Conservation (phyloP, 1,284 basidiomycete species). For the Rhodotorula sp. region DNA sequence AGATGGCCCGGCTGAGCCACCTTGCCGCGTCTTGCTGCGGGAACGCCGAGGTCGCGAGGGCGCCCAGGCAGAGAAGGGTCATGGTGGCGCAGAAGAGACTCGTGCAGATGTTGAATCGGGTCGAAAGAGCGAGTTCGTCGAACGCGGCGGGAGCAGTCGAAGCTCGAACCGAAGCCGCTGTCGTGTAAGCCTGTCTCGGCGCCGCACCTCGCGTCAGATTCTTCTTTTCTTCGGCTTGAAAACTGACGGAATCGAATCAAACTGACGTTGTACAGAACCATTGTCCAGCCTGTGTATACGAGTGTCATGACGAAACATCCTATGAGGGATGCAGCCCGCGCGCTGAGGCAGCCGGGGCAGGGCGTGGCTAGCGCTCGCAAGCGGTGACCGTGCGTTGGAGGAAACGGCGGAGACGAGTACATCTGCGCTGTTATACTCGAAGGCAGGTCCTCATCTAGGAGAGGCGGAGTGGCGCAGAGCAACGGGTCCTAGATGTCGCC, state of each 20-base stretch:
- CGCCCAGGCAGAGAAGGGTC: constrained; percentile 5
- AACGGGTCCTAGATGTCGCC: too few relatives aligned
- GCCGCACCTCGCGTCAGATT: neutral
- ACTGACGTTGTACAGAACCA: constrained; percentile 1
- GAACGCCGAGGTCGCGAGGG: constrained; percentile 8
- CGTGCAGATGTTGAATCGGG: constrained; percentile 4
- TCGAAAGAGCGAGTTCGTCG: constrained; percentile 8
- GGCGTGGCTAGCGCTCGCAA: constrained; percentile 3
- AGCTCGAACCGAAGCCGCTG: too few relatives aligned
- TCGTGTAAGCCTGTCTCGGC: neutral
- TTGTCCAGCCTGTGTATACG: constrained; percentile 5
- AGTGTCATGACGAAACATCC: neutral
- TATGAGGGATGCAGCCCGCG: neutral
- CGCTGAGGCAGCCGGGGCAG: constrained; percentile 12
- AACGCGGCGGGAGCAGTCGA: too few relatives aligned
- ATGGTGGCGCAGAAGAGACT: constrained; percentile 7
- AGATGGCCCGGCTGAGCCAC: constrained; percentile 15
- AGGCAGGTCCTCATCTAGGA: neutral
- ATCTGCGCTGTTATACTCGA: neutral
- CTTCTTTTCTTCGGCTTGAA: neutral
- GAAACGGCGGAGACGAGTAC: neutral
- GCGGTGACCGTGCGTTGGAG: neutral
- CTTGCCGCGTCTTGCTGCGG: constrained; percentile 20
- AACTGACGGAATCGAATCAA: neutral
- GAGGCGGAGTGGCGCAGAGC: neutral